phyloP scores from a whole-genome alignment of 331 rosid species.

The Quercus phellos region DNA sequence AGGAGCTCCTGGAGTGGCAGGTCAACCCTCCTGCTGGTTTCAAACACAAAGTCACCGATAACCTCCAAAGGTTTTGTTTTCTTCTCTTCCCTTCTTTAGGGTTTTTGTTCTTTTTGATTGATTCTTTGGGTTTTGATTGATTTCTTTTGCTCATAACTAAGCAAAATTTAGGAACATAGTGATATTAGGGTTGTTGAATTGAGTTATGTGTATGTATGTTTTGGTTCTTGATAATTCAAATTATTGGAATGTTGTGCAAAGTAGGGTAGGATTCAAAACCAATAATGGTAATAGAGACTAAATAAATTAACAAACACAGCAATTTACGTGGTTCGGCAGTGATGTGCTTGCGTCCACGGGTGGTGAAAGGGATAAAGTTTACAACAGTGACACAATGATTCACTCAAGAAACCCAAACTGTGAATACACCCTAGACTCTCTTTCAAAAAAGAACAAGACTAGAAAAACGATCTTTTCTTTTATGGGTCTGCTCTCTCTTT shows the following conservation, averaged over 20 bases:
- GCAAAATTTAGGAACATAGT: neutral
- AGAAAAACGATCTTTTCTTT: no score
- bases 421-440: no score
- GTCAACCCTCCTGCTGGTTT: slow-evolving; percentile 91
- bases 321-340: no score
- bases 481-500: no score
- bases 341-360: no score
- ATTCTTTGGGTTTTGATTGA: neutral
- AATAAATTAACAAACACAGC: no score
- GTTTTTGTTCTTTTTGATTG: neutral
- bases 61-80: slow-evolving; percentile 70
- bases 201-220: neutral
- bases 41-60: slow-evolving; percentile 95
- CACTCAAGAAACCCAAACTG: no score
- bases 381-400: no score
- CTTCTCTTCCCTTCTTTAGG: neutral
- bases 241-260: neutral
- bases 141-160: neutral
- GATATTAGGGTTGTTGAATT: neutral
- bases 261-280: neutral
- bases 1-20: slow-evolving; percentile 98
- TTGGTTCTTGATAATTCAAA: neutral
- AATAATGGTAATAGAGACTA: no score
- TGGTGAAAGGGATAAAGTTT: no score
- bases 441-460: no score